A percentile compares a stretch with the other conserved stretches of the same genome.
These are phyloP conservation scores for Leishmania major DNA, from an alignment of 208 protist genomes.

Conservation along the genomic window DNA sequence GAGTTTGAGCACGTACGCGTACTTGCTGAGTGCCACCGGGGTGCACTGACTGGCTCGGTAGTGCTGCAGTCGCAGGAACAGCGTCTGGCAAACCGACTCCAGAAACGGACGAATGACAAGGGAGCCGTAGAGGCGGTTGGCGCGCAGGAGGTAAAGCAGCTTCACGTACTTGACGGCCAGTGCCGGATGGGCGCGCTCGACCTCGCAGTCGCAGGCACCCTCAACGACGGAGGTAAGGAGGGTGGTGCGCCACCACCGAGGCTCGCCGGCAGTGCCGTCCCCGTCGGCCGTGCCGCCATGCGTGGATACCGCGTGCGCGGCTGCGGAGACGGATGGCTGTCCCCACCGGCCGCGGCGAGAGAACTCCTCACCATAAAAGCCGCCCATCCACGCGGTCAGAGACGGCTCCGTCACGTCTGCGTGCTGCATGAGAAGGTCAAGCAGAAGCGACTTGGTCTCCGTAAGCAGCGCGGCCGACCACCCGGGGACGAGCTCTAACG, in stretches of 20 bases:
- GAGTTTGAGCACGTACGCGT: constrained; percentile 87
- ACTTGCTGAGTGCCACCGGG: constrained; percentile 78
- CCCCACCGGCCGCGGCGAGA: constrained; percentile 1
- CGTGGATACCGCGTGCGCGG: constrained; percentile 8
- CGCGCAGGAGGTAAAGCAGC: constrained; percentile 71
- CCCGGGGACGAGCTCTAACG: constrained; percentile 26
- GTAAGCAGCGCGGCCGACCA: constrained; percentile 29
- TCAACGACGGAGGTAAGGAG: constrained; percentile 65
- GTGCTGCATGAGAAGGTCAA: constrained; percentile 84
- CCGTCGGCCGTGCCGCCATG: constrained; percentile 1
- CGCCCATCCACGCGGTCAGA: constrained; percentile 60
- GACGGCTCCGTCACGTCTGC: constrained; percentile 51
- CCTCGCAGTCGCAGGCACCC: constrained; percentile 48
- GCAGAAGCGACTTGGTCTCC: constrained; percentile 68
- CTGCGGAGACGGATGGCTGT: constrained; percentile 8
- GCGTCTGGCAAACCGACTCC: constrained; percentile 50
- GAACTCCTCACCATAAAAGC: constrained; percentile 36
- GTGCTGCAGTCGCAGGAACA: constrained; percentile 71
- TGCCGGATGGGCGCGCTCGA: constrained; percentile 54
- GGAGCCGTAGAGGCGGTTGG: constrained; percentile 61
- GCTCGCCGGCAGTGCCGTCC: not conserved
- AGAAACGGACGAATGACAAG: constrained; percentile 52
- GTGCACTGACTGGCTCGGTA: constrained; percentile 49
- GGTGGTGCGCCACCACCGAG: constrained; percentile 29
- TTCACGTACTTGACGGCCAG: constrained; percentile 87